phyloP scores from a whole-genome alignment of 352 stramenopile genomes.

The Phytophthora vignae region DNA sequence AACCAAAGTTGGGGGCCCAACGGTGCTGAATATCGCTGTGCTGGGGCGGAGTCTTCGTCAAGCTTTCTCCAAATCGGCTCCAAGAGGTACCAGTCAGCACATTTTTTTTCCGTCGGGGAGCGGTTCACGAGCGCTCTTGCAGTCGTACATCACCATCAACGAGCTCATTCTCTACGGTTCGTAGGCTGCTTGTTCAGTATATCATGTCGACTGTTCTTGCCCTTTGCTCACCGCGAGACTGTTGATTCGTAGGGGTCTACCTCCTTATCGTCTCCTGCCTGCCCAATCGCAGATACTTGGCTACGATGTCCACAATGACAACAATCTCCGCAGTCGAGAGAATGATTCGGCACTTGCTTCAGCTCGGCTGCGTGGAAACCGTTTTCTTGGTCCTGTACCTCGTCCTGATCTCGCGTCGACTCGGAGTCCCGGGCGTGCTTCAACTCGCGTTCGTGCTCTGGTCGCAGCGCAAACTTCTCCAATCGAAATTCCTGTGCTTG shows the following conservation, averaged over 20 bases:
- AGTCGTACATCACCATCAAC: constrained; percentile 17
- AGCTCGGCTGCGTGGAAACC: constrained; percentile 10
- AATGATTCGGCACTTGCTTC: constrained; percentile 4
- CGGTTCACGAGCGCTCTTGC: constrained; percentile 5
- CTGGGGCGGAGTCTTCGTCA: too few relatives aligned
- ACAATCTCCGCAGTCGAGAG: constrained; percentile 10
- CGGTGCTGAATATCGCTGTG: neutral
- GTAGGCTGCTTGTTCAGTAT: neutral
- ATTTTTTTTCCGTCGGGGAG: too few relatives aligned
- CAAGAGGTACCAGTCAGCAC: neutral
- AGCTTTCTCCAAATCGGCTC: too few relatives aligned
- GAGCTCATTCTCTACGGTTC: constrained; percentile 36
- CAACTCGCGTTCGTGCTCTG: constrained; percentile 6
- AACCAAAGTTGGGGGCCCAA: neutral
- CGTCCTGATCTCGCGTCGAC: neutral
- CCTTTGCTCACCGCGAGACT: neutral
- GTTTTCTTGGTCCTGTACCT: neutral
- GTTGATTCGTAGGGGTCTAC: constrained; percentile 15
- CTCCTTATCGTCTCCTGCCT: constrained; percentile 23
- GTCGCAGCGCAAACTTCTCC: constrained; percentile 19
- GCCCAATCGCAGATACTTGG: constrained; percentile 24
- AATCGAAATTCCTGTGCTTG: constrained; percentile 28
- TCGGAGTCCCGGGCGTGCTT: constrained; percentile 16
- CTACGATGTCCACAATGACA: constrained; percentile 21
- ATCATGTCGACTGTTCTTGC: too few relatives aligned